Base-by-base conservation (phyloP, 1,139 yeast genomes). In the Zygosaccharomyces sapae region DNA sequence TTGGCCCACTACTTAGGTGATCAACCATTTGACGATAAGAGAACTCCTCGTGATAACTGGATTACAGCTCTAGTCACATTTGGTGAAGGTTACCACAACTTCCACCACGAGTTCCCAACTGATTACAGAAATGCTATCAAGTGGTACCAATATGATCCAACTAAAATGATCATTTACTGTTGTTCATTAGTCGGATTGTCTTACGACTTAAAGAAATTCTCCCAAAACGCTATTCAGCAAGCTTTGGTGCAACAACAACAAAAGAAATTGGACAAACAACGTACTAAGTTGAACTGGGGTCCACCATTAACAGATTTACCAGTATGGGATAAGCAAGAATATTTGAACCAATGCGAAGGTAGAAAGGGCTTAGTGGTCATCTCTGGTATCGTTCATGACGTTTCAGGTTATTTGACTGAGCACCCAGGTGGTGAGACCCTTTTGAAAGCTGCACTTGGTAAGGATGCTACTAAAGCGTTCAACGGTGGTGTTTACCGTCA, bases 91-190 rank as follows among this genome's bases (percentile, higher is more conserved):
- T 90, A 92, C 79, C 98, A 92, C 73, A 92, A 92, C 75, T 92
- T 92, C 83, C 98, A 92, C 73, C 98, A 92, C 73, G 97, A 92
- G 75, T 92, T 90, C 80, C 98, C 98, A 58, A 81, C 95, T 41
- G 98, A 92, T 74, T 92, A 92, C 80, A 82, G 98, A 76, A 92
- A 92, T 67, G 98, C 98, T 43, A 79, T 92, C 67, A 86, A 82
- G 71, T 92, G 98, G 98, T 92, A 86, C 77, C 98, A 92, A 78
- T 92, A 85, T 70, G 98, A 92, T 69, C 98, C 98, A 57, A 92
- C 97, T 57, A 92, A 92, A 78, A 66, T 84, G 51, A 66, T 80
- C 53, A 90, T 92, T 66, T 88, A 80, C 75, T 43, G 70, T 36
- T 71, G 80, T 62, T 85, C 90, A 50, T 79, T 83, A 68, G 58